Conservation (phyloP, 2,329 filamentous ascomycete genomes). For the Xenosphaeropsis pyriputrescens region DNA sequence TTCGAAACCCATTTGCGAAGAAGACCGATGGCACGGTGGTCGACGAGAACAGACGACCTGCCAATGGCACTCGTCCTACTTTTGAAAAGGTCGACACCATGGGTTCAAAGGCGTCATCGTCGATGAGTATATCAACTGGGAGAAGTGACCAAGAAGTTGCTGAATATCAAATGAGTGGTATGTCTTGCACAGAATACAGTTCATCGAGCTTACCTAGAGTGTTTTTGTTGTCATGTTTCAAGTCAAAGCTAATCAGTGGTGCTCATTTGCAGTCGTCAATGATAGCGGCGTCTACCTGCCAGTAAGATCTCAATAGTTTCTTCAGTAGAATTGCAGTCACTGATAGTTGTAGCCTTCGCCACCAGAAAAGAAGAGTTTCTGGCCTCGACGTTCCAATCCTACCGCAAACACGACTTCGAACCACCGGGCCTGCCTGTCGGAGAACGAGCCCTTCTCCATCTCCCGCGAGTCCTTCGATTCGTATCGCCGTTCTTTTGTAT, state of each 20-base stretch:
- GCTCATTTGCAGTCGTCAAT: conserved; percentile 59
- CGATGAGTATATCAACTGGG: conserved; percentile 45
- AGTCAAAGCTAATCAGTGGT: conserved; percentile 12
- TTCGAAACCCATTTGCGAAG: conserved; percentile 58
- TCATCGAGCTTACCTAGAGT: conserved; percentile 7
- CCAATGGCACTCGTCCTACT: conserved; percentile 29
- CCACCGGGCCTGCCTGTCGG: conserved; percentile 47
- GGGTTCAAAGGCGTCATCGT: conserved; percentile 45
- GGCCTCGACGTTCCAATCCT: conserved; percentile 39
- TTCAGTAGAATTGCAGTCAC: conserved; percentile 5
- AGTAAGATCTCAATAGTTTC: conserved; percentile 33
- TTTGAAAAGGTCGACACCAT: conserved; percentile 50
- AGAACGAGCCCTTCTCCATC: conserved; percentile 89
- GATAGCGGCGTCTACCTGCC: conserved; percentile 91
- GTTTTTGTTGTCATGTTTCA: conserved; percentile 3
- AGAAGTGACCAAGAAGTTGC: conserved; percentile 43
- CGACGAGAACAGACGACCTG: conserved; percentile 38
- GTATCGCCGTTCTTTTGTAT: conserved; percentile 86
- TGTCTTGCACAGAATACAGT: conserved; percentile 16
- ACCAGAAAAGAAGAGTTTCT: conserved; percentile 69
- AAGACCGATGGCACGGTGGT: conserved; percentile 27
- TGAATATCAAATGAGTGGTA: conserved; percentile 73
- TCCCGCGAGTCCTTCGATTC: conserved; percentile 95
- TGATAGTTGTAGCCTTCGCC: conserved; percentile 58
- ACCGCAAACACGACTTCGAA: conserved; percentile 39